Evolutionary conservation across 371 early-diverging fungal genomes (phyloP).

Genomic region (Rhizomucor miehei): DNA sequence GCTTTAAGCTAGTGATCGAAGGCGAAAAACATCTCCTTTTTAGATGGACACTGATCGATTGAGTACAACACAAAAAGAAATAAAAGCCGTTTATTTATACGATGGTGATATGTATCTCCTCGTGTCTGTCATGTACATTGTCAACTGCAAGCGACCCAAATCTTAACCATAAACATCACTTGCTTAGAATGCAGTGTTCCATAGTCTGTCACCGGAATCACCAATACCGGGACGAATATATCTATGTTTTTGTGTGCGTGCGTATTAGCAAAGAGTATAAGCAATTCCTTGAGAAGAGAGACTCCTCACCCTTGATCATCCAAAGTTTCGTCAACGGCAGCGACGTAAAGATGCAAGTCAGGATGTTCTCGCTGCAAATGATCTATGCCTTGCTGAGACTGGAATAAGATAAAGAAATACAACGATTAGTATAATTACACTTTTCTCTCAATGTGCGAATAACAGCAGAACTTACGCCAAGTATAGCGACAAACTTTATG

Average conservation of each 20-base stretch:
- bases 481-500: slow-evolving; percentile 69
- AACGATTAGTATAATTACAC: not conserved
- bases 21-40: no score
- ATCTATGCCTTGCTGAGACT: slow-evolving; percentile 60
- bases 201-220: slow-evolving; percentile 78
- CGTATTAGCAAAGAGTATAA: not conserved
- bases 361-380: slow-evolving; percentile 65
- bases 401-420: not conserved
- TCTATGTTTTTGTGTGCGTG: slow-evolving; percentile 20
- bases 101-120: no score
- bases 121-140: no score
- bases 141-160: no score
- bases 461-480: slow-evolving; percentile 41
- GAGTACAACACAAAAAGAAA: no score
- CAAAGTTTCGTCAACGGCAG: slow-evolving; percentile 69
- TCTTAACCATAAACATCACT: no score
- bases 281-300: not conserved
- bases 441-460: not conserved
- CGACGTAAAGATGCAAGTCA: slow-evolving; percentile 69
- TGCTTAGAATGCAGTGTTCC: slow-evolving; percentile 43
- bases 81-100: no score
- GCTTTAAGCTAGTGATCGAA: no score
- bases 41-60: no score
- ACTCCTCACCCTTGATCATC: slow-evolving; percentile 56
- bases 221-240: slow-evolving; percentile 76